Base-by-base conservation (phyloP, 1,284 basidiomycete species). In the Cutaneotrichosporon sp. region DNA sequence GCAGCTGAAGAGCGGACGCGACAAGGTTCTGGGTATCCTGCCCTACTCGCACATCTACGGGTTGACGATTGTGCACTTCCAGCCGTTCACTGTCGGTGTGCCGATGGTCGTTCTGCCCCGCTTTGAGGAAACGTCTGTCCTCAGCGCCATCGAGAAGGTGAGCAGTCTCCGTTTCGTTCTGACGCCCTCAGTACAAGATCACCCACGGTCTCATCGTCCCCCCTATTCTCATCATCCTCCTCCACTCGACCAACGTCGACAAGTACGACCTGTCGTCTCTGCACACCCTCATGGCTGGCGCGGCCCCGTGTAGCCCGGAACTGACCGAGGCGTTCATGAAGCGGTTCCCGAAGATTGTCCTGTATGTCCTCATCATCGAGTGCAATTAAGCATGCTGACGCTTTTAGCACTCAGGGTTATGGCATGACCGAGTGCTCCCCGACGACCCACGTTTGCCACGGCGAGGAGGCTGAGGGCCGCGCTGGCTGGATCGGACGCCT, bases 171-270 rank as follows among this genome's bases (percentile, higher is more conserved):
- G 8, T 11, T 45, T 10, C 2, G 12, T 1, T 24, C 42, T 49
- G 27, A 54, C 42, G 20, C 9, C n/a, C n/a, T 5, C 78, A 79
- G 59, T 88, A 87, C 75, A 80, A 78, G 49, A 79, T 84, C 49
- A 86, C 85, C 0, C 71, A 75, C 35, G 67, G 80, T 0, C 75
- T 90, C 8, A 79, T 93, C 37, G 91, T 94, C 0, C 91, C 92
- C 0, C 91, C 91, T 0, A 83, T 96, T 39, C 75, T 91, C 3
- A 83, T 94, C 32, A 61, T 67, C 20, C 55, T 76, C 29, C 57
- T 72, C n/a, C 59, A 77, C 53, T 74, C 75, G 39, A 68, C 74
- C 78, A 82, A 81, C 11, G 79, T 86, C 2, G 79, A 82, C 44
- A 80, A 86, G 67, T 86, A 86, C 70, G 79, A 91, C 63, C 57